phyloP scores from a whole-genome alignment of 2,329 filamentous ascomycete species.

The Trichoderma hamatum region DNA sequence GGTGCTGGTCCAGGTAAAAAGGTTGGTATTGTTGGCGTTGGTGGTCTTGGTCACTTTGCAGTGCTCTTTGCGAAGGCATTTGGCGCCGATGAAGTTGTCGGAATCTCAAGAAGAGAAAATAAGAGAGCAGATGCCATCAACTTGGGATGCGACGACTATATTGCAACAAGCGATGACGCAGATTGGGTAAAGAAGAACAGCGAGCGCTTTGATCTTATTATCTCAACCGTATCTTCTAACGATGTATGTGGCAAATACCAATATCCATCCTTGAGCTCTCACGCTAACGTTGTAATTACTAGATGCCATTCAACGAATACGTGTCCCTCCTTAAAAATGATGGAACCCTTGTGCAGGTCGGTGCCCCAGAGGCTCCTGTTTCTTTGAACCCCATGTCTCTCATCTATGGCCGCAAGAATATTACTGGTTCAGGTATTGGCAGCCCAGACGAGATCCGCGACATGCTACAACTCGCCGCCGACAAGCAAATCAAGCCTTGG shows the following conservation, averaged over 20 bases:
- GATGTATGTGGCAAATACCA: constrained; percentile 29
- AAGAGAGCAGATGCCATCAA: constrained; percentile 60
- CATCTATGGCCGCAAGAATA: constrained; percentile 55
- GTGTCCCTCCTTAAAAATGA: constrained; percentile 60
- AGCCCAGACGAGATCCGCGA: constrained; percentile 60
- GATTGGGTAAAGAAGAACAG: constrained; percentile 59
- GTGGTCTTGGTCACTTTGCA: constrained; percentile 70
- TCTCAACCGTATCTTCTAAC: constrained; percentile 56
- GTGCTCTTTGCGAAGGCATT: constrained; percentile 70
- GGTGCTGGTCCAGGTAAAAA: constrained; percentile 67
- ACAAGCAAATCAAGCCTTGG: constrained; percentile 60
- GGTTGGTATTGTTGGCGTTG: constrained; percentile 68
- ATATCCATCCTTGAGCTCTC: background rate
- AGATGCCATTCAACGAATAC: constrained; percentile 65
- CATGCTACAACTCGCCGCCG: constrained; percentile 60
- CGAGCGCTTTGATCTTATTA: constrained; percentile 58
- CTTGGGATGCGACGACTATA: constrained; percentile 59
- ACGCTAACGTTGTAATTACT: background rate
- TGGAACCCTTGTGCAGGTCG: constrained; percentile 67
- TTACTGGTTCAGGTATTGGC: constrained; percentile 52
- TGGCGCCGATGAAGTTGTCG: constrained; percentile 63
- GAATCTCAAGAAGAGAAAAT: constrained; percentile 56
- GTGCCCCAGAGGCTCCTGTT: constrained; percentile 39
- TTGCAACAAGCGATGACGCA: constrained; percentile 49
- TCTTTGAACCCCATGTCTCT: constrained; percentile 46